A percentile compares a stretch with the other conserved stretches of the same genome.
Evolutionary conservation across 768 basidiomycete species (phyloP).

Genomic region (Trametes coccinea): DNA sequence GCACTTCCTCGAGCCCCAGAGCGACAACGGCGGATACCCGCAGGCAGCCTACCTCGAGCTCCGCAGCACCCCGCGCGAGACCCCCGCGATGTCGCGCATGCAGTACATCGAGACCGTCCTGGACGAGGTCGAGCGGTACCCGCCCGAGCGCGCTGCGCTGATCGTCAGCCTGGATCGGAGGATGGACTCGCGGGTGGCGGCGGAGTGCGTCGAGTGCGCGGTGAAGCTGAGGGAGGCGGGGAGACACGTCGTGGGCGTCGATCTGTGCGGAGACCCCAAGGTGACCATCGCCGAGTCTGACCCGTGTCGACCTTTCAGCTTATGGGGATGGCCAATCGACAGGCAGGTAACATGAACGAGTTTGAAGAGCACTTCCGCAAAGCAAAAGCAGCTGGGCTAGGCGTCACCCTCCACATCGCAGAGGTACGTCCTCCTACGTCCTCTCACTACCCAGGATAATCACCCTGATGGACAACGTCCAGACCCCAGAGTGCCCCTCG

Average conservation of each 20-base stretch:
- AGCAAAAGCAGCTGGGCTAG: slow-evolving; percentile 61
- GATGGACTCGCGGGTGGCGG: slow-evolving; percentile 53
- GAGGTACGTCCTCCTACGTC: slow-evolving; percentile 49
- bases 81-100: slow-evolving; percentile 54
- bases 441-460: not conserved
- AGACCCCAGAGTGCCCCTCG: slow-evolving; percentile 50
- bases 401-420: slow-evolving; percentile 81
- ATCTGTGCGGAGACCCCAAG: slow-evolving; percentile 76
- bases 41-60: slow-evolving; percentile 78
- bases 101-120: slow-evolving; percentile 69
- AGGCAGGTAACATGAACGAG: slow-evolving; percentile 55
- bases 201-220: slow-evolving; percentile 61
- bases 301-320: not conserved
- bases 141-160: slow-evolving; percentile 50
- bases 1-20: slow-evolving; percentile 51
- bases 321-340: not conserved
- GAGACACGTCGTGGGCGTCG: slow-evolving; percentile 70
- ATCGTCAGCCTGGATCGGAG: slow-evolving; percentile 77
- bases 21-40: slow-evolving; percentile 35
- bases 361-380: slow-evolving; percentile 53
- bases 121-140: slow-evolving; percentile 61
- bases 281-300: slow-evolving; percentile 26
- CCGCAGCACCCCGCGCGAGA: slow-evolving; percentile 75
- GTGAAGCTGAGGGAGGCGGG: slow-evolving; percentile 54
- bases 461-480: not conserved